A percentile compares a stretch with the other conserved stretches of the same genome.
phyloP scores from a whole-genome alignment of 2,329 filamentous ascomycete genomes.

The Stylonectria norvegica region DNA sequence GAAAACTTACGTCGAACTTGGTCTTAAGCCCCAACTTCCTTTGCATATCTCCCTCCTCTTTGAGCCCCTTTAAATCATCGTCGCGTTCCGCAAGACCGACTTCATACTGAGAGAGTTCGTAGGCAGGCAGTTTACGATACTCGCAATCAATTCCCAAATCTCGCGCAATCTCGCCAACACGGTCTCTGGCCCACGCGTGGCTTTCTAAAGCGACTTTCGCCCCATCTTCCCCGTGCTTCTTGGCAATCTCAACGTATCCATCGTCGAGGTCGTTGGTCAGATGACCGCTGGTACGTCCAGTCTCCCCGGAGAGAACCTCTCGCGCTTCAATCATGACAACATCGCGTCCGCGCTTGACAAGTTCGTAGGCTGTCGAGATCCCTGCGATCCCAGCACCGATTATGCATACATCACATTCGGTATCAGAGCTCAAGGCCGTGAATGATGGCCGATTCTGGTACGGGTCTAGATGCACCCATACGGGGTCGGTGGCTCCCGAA shows the following conservation, averaged over 20 bases:
- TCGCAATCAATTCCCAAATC: slow-evolving; percentile 54
- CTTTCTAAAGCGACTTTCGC: slow-evolving; percentile 50
- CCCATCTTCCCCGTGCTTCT: slow-evolving; percentile 49
- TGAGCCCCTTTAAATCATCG: slow-evolving; percentile 24
- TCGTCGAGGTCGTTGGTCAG: slow-evolving; percentile 53
- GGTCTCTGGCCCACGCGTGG: slow-evolving; percentile 51
- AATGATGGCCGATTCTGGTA: slow-evolving; percentile 30
- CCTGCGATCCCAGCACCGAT: slow-evolving; percentile 16
- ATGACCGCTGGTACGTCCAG: slow-evolving; percentile 52
- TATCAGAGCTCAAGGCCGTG: slow-evolving; percentile 2
- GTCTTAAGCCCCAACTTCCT: slow-evolving; percentile 12
- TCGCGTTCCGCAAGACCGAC: slow-evolving; percentile 40
- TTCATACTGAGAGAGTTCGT: slow-evolving; percentile 49
- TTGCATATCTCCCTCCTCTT: slow-evolving; percentile 10
- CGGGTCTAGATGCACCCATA: slow-evolving; percentile 50
- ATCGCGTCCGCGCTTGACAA: slow-evolving; percentile 46
- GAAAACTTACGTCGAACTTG: slow-evolving; percentile 10
- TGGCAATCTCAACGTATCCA: slow-evolving; percentile 47
- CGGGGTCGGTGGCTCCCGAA: slow-evolving; percentile 48
- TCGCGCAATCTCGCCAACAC: slow-evolving; percentile 47
- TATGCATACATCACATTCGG: slow-evolving; percentile 14
- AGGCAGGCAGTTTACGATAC: slow-evolving; percentile 48
- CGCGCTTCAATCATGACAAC: slow-evolving; percentile 53
- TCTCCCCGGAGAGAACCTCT: slow-evolving; percentile 52
- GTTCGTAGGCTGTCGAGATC: slow-evolving; percentile 22